Conservation (phyloP, 2,329 filamentous ascomycete species). For the Thermomyces lanuginosus region DNA sequence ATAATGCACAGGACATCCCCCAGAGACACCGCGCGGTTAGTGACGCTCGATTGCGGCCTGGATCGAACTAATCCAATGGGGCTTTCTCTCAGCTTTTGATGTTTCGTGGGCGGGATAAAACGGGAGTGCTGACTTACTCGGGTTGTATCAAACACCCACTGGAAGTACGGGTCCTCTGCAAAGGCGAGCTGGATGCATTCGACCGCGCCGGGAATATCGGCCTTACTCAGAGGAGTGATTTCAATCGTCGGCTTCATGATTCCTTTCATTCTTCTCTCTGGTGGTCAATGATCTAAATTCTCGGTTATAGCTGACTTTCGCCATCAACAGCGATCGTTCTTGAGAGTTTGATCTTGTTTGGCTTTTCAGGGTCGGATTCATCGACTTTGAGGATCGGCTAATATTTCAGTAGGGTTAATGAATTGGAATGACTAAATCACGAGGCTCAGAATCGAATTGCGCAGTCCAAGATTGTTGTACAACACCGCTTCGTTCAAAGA, state of each 20-base stretch:
- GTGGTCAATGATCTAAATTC: too few relatives aligned
- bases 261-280: too few relatives aligned
- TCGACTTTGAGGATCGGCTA: too few relatives aligned
- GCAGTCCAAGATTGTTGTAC: too few relatives aligned
- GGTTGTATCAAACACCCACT: constrained; percentile 46
- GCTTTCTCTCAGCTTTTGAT: constrained; percentile 6
- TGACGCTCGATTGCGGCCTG: constrained; percentile 44
- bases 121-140: constrained; percentile 29
- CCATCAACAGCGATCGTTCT: too few relatives aligned
- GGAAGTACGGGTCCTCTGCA: constrained; percentile 49
- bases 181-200: constrained; percentile 52
- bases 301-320: too few relatives aligned
- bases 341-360: too few relatives aligned
- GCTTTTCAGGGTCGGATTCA: too few relatives aligned
- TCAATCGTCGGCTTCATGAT: constrained; percentile 24
- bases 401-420: too few relatives aligned
- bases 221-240: constrained; percentile 38
- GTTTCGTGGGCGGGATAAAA: not conserved
- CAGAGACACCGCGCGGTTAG: constrained; percentile 50
- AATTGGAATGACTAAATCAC: too few relatives aligned
- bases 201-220: constrained; percentile 48
- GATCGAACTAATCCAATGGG: constrained; percentile 36
- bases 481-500: too few relatives aligned
- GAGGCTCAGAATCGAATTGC: too few relatives aligned
- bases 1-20: constrained; percentile 53